Evolutionary conservation across 768 basidiomycete species (phyloP), one percentile per base, ranked within the genome.

Genomic region (Jaapia argillacea): DNA sequence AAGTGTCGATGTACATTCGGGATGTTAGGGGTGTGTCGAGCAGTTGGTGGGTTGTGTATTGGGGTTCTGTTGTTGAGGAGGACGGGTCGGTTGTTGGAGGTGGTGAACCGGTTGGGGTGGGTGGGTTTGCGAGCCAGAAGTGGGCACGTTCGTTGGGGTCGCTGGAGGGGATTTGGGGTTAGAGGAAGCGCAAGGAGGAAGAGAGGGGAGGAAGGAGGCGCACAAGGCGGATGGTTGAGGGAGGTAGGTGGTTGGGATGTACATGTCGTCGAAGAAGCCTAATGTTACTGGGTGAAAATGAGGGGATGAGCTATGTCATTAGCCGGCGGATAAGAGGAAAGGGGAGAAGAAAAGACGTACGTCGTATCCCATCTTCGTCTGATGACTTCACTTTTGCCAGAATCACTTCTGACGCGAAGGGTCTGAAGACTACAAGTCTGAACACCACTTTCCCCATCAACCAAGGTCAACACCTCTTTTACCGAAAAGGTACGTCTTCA

Each of bases 191-290:
- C 10, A 13, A 44, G 4, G 20, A 22, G 23, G 37, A 33, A 21
- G 22, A 7, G 39, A 25, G 12, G 36, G 10, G 25, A 45, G 26
- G 41, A 14, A 43, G 12, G 26, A 33, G 4, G 61, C 81, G 40
- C 57, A 87, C 87, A 88, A 90, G 3, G 84, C 77, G 28, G 73
- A 76, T 22, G 89, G 84, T 53, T 83, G 77, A 2, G 93, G 92
- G 4, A 97, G 76, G 45, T 88, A 81, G 3, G 74, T 66, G 0
- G 74, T 63, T 0, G 91, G 88, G 37, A 97, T 74, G 56, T 89
- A 87, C 20, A 97, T 81, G 53, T 97, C 92, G 61, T 91, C 88
- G 54, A 98, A 98, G 68, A 98, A 97, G 16, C 83, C 85, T 14
- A 96, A 60, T 18, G 83, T 77, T 22, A 94, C 92, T 94, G 52